phyloP scores from a whole-genome alignment of 75 land plant genomes.

The Isoetes taiwanensis region DNA sequence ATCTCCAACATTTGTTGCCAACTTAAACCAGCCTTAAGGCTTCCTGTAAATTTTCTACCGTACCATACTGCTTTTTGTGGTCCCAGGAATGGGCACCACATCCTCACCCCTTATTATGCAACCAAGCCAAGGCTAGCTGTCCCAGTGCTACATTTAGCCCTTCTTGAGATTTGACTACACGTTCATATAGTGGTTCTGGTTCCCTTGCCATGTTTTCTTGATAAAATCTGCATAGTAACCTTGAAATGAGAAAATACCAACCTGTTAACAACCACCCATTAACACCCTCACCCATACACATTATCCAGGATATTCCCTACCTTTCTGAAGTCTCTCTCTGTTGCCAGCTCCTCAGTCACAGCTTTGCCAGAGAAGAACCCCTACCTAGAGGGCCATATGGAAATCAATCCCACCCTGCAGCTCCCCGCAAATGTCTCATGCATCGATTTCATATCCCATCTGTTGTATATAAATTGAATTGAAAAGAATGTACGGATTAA shows the following conservation, averaged over 20 bases:
- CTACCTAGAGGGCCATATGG: slow-evolving; percentile 28
- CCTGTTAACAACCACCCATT: too few relatives aligned
- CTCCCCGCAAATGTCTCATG: too few relatives aligned
- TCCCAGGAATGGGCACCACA: slow-evolving; percentile 51
- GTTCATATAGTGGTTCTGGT: slow-evolving; percentile 30
- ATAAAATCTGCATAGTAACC: slow-evolving; percentile 43
- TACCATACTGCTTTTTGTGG: too few relatives aligned
- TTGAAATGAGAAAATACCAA: too few relatives aligned
- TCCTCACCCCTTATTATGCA: slow-evolving; percentile 42
- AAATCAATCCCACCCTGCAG: slow-evolving; percentile 30
- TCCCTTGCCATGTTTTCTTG: slow-evolving; percentile 46
- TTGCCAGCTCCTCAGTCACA: slow-evolving; percentile 8
- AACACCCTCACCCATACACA: too few relatives aligned
- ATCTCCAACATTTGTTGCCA: neutral
- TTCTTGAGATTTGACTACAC: slow-evolving; percentile 24
- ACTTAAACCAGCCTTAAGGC: too few relatives aligned
- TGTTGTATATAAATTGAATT: too few relatives aligned
- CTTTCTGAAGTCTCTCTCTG: slow-evolving; percentile 3
- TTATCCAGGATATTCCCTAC: too few relatives aligned
- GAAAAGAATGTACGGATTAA: neutral
- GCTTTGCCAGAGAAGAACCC: slow-evolving; percentile 36
- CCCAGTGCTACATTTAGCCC: slow-evolving; percentile 29
- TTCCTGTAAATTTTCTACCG: too few relatives aligned
- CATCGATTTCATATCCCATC: too few relatives aligned
- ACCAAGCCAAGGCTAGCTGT: slow-evolving; percentile 54